phyloP scores from a whole-genome alignment of 2,329 filamentous ascomycete genomes.

The Aspergillus sp. region DNA sequence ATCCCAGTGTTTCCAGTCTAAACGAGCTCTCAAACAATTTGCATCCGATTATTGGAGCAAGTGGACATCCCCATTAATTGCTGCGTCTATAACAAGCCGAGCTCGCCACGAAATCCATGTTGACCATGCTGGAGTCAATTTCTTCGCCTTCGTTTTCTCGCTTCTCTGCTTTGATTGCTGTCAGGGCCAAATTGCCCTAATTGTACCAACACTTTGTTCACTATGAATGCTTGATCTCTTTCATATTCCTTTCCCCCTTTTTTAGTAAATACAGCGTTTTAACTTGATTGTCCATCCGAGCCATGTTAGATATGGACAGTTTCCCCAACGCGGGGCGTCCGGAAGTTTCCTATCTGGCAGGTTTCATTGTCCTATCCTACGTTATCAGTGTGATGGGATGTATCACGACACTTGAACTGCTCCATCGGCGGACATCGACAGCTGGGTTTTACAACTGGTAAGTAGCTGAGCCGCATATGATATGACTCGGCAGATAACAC shows the following conservation, averaged over 20 bases:
- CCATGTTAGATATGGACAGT: constrained; percentile 21
- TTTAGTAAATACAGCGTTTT: not conserved
- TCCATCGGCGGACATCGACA: constrained; percentile 71
- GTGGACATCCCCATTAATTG: not conserved
- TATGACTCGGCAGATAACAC: not conserved
- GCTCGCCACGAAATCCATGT: not conserved
- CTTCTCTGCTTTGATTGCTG: not conserved
- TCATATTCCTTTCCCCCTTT: not conserved
- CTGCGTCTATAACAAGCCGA: not conserved
- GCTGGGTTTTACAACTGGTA: constrained; percentile 71
- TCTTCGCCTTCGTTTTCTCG: not conserved
- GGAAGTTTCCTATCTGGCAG: constrained; percentile 46
- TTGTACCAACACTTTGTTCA: not conserved
- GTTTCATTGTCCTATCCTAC: constrained; percentile 68
- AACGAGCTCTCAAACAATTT: not conserved
- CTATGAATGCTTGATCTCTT: not conserved
- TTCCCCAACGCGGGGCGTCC: constrained; percentile 10
- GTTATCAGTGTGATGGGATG: constrained; percentile 73
- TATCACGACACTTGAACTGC: constrained; percentile 75
- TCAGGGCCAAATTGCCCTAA: not conserved
- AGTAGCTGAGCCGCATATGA: constrained; percentile 14
- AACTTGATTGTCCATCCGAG: not conserved
- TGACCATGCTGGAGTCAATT: not conserved
- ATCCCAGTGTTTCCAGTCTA: not conserved
- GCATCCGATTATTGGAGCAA: not conserved